phyloP scores from a whole-genome alignment of 345 rosid species.

The Acer negundo region DNA sequence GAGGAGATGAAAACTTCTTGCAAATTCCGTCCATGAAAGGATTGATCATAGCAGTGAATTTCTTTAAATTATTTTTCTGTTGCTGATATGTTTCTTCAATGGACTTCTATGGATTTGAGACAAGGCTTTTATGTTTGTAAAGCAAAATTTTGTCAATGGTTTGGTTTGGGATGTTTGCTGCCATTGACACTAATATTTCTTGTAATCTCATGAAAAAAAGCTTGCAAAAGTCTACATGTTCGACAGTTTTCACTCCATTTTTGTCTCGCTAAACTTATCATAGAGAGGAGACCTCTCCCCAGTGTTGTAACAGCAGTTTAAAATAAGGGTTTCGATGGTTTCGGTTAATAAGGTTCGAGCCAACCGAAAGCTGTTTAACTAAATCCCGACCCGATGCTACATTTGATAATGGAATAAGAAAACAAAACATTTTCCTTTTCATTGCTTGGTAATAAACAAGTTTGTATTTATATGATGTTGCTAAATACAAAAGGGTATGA shows the following conservation, averaged over 20 bases:
- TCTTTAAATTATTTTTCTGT: not conserved
- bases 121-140: not conserved
- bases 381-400: too few relatives aligned
- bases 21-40: slow-evolving; percentile 38
- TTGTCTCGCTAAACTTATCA: too few relatives aligned
- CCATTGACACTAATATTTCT: not conserved
- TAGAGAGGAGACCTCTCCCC: too few relatives aligned
- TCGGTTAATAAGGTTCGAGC: too few relatives aligned
- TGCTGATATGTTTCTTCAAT: not conserved
- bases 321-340: too few relatives aligned
- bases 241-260: not conserved
- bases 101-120: not conserved
- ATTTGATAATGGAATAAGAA: not conserved
- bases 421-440: slow-evolving; percentile 4
- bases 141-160: not conserved
- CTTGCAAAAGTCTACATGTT: not conserved
- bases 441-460: slow-evolving; percentile 1
- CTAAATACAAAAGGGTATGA: not conserved
- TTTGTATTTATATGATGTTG: slow-evolving; percentile 8
- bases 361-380: too few relatives aligned
- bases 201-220: not conserved
- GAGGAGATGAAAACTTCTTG: slow-evolving; percentile 51
- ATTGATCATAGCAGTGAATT: not conserved
- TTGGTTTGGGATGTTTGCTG: not conserved
- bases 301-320: too few relatives aligned